Conservation (phyloP, 2,329 filamentous ascomycete genomes). For the Neonectria punicea region DNA sequence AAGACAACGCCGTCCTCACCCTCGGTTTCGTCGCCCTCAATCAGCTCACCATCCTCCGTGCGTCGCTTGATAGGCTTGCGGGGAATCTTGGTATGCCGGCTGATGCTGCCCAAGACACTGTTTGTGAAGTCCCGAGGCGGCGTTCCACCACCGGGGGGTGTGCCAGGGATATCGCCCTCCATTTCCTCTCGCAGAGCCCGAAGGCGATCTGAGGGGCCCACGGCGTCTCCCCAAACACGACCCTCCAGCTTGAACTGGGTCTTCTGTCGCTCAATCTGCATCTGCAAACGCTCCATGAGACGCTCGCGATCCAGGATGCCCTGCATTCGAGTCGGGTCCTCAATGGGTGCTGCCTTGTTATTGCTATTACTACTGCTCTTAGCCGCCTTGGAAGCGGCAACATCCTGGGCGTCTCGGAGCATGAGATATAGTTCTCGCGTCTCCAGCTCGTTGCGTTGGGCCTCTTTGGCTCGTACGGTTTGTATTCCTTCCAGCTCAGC, state of each 20-base stretch:
- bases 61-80: slow-evolving; percentile 62
- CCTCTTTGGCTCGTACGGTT: slow-evolving; percentile 85
- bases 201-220: slow-evolving; percentile 89
- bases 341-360: slow-evolving; percentile 60
- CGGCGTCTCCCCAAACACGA: slow-evolving; percentile 83
- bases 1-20: slow-evolving; percentile 65
- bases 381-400: slow-evolving; percentile 84
- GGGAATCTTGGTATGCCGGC: slow-evolving; percentile 66
- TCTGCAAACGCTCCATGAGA: slow-evolving; percentile 93
- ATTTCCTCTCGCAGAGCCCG: slow-evolving; percentile 94
- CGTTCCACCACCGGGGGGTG: slow-evolving; percentile 60
- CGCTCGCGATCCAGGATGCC: slow-evolving; percentile 93
- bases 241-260: slow-evolving; percentile 98
- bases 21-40: slow-evolving; percentile 61
- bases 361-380: slow-evolving; percentile 59
- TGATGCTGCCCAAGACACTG: slow-evolving; percentile 78
- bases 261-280: slow-evolving; percentile 95
- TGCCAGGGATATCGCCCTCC: slow-evolving; percentile 70
- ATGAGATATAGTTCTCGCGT: slow-evolving; percentile 97
- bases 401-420: slow-evolving; percentile 96
- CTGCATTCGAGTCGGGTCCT: slow-evolving; percentile 81
- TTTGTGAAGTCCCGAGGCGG: slow-evolving; percentile 74
- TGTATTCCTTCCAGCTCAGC: slow-evolving; percentile 90
- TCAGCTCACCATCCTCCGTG: slow-evolving; percentile 52
- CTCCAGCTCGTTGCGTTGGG: slow-evolving; percentile 94